Base-by-base conservation (phyloP, 2,329 filamentous ascomycete genomes). In the Sclerotinia spermophila region DNA sequence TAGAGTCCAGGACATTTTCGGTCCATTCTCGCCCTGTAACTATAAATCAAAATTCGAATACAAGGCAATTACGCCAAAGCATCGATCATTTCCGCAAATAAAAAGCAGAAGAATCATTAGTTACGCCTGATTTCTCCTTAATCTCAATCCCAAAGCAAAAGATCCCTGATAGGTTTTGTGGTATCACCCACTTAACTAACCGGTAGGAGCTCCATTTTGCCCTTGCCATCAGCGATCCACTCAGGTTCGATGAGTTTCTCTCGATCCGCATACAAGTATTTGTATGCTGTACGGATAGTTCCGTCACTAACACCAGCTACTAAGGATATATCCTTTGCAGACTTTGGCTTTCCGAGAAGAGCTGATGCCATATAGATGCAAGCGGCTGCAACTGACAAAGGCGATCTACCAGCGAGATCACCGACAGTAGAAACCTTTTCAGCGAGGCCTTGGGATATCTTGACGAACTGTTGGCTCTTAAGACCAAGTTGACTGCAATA, bases 351-450 rank as follows among this genome's bases (percentile, higher is more conserved):
- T 70, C 90, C 92, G 83, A 97, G 91, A 51, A 98, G 86, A 78
- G 95, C 89, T 42, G 93, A 94, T 5, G 95, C 92, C 89, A 98
- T 96, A 84, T 96, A 99, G 81, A 99, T 97, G 80, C 94, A 97
- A 44, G 96, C 94, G 27, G 94, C 95, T 10, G 96, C 95, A 72
- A 96, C 93, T 1, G 95, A 97, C 64, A 99, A 85, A 30, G 96
- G 96, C 71, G 95, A 98, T 72, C 96, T 93, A 75, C 96, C 96
- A 48, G 95, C 78, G 72, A 98, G 87, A 69, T 93, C 90, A 71
- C 92, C 91, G 72, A 93, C 89, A 64, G 88, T 87, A 35, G 89
- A 90, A 75, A 96, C 93, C 79, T 91, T 89, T 75, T 91, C 86
- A 4, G 94, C 94, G 66, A 97, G 86, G 40, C 90, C 87, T 77